phyloP scores from a whole-genome alignment of 495 filamentous ascomycete species.

The Penicillium ochrochloron region DNA sequence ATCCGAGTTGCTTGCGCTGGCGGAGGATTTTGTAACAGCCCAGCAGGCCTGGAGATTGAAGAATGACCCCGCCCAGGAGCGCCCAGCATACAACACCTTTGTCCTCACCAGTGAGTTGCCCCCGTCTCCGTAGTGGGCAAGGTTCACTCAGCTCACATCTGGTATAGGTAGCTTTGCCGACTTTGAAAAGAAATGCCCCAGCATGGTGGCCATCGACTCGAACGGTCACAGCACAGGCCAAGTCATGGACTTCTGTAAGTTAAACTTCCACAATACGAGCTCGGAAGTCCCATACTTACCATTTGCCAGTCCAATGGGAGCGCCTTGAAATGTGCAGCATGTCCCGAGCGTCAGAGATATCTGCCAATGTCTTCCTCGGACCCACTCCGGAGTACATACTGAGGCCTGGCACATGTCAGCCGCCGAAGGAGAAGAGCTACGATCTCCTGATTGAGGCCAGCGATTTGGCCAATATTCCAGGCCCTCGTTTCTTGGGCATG shows the following conservation, averaged over 20 bases:
- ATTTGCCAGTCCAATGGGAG: constrained; percentile 72
- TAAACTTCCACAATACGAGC: neutral
- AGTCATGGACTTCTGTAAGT: constrained; percentile 85
- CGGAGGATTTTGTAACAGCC: constrained; percentile 71
- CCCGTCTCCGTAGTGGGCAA: neutral
- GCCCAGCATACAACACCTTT: constrained; percentile 83
- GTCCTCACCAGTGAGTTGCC: constrained; percentile 64
- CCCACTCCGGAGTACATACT: constrained; percentile 74
- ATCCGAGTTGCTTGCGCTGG: constrained; percentile 65
- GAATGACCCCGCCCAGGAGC: constrained; percentile 58
- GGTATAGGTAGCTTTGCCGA: constrained; percentile 64
- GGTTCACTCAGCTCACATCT: constrained; percentile 26
- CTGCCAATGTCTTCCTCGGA: constrained; percentile 87
- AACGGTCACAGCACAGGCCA: constrained; percentile 72
- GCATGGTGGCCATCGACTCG: constrained; percentile 76
- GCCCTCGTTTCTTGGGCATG: constrained; percentile 56
- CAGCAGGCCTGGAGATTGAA: constrained; percentile 74
- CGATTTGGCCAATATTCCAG: constrained; percentile 74
- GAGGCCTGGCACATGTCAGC: constrained; percentile 26
- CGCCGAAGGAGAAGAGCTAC: constrained; percentile 44
- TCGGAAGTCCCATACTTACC: neutral
- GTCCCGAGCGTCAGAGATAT: constrained; percentile 87
- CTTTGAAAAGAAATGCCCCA: constrained; percentile 72
- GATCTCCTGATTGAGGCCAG: constrained; percentile 86
- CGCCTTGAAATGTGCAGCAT: constrained; percentile 90